Evolutionary conservation across 768 basidiomycete genomes (phyloP), one percentile per base, ranked within the genome.

Genomic region (Lentinula guzmanii): DNA sequence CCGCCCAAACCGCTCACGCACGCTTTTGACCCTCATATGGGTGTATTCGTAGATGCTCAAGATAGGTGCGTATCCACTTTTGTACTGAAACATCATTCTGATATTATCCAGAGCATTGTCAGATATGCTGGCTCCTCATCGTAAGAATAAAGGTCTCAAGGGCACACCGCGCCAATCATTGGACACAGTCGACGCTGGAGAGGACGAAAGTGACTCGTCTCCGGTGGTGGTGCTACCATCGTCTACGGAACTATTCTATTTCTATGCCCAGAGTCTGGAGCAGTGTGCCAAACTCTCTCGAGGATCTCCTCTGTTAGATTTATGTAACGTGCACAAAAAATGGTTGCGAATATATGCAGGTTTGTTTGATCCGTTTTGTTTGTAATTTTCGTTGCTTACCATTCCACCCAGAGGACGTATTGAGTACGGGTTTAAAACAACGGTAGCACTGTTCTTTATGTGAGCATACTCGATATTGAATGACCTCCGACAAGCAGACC

Each of bases 161-260:
- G 48, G 76, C 10, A 85, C 82, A 63, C 80, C 82, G 18, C 83
- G 92, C 11, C 75, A 84, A 24, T 92, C 91, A 5, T 71, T 91
- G 15, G 93, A 95, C 24, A 75, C 79, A 35, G 75, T 72, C 0
- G 69, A 77, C 42, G 67, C 82, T 16, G 72, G 72, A 28, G 74
- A 77, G 33, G 80, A 79, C 2, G 75, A 78, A 28, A 75, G 78
- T 18, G 55, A 54, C 28, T 59, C 62, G 31, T 74, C 84, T 0
- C 73, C 83, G 1, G 79, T 82, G n/a, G 76, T 83, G 2, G 92
- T 98, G 1, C 81, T 98, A 7, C 91, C 93, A 0, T 95, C 93
- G 0, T 98, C 95, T 0, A 98, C 95, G 0, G 95, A 98, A 66
- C 76, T 99, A 16, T 99, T 98, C 77, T 97, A 95, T 71, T 94